phyloP scores from a whole-genome alignment of 306 rosid genomes.

The Potentilla sterilis region DNA sequence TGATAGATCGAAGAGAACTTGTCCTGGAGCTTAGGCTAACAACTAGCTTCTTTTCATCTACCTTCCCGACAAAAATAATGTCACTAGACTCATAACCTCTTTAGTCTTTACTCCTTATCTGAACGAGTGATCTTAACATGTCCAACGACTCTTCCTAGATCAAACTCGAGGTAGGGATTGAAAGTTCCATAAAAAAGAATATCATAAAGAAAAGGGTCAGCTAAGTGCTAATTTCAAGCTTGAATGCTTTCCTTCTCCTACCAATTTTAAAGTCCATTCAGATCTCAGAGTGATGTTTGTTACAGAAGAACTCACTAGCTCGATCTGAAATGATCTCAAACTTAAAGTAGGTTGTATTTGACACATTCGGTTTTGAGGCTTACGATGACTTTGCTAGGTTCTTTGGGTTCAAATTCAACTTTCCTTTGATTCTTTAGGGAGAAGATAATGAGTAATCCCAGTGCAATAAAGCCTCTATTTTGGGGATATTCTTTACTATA shows the following conservation, averaged over 20 bases:
- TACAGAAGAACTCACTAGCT: background rate
- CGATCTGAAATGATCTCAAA: background rate
- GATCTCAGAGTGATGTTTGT: background rate
- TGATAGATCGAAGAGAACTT: background rate
- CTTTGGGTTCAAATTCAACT: background rate
- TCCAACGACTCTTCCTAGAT: background rate
- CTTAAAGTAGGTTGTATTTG: background rate
- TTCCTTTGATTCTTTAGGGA: background rate
- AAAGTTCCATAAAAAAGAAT: background rate
- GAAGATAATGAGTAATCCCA: background rate
- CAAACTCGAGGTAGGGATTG: background rate
- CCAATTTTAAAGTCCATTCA: background rate
- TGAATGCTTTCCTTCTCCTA: background rate
- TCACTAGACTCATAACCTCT: background rate
- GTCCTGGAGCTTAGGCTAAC: background rate
- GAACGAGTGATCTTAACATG: too few species aligned
- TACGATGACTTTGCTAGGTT: background rate
- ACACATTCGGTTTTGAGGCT: background rate
- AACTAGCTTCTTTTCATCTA: background rate
- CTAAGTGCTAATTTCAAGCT: background rate
- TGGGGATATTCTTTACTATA: background rate
- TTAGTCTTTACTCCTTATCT: background rate
- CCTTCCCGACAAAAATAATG: background rate
- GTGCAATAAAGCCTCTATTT: background rate
- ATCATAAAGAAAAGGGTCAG: background rate